Evolutionary conservation across 768 basidiomycete species (phyloP).

Genomic region (Boletus sensibilis): DNA sequence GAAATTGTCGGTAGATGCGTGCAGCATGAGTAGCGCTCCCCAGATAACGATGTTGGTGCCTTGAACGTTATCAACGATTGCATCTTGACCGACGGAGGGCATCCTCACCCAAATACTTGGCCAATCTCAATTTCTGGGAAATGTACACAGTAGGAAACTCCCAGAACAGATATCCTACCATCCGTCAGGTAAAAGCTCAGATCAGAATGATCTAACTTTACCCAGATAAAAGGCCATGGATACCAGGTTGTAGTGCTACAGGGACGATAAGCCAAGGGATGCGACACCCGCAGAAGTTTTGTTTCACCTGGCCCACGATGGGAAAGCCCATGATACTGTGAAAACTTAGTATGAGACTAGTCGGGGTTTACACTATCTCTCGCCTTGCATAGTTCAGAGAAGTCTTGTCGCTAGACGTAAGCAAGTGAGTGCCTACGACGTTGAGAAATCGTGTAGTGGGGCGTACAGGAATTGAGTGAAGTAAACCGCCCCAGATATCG

Average conservation of each 20-base stretch:
- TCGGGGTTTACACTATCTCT: background rate
- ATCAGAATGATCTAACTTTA: slow-evolving; percentile 14
- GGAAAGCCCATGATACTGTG: slow-evolving; percentile 64
- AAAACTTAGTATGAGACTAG: slow-evolving; percentile 1
- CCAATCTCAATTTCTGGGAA: slow-evolving; percentile 56
- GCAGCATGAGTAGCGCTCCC: slow-evolving; percentile 60
- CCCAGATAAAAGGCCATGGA: slow-evolving; percentile 66
- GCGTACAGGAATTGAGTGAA: slow-evolving; percentile 65
- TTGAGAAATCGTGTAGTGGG: background rate
- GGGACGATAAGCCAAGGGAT: slow-evolving; percentile 1
- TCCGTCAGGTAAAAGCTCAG: slow-evolving; percentile 1
- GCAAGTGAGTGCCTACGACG: background rate
- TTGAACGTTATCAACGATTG: slow-evolving; percentile 10
- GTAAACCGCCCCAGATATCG: slow-evolving; percentile 62
- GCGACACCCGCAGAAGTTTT: background rate
- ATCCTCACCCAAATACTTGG: slow-evolving; percentile 57
- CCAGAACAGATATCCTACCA: slow-evolving; percentile 52
- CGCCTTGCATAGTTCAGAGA: slow-evolving; percentile 70
- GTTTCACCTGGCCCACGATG: slow-evolving; percentile 53
- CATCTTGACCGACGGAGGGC: background rate
- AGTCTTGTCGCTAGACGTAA: slow-evolving; percentile 56
- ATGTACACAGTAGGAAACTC: slow-evolving; percentile 69
- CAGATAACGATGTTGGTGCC: slow-evolving; percentile 60
- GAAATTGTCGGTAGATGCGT: slow-evolving; percentile 55
- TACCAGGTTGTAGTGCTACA: slow-evolving; percentile 61